phyloP scores from a whole-genome alignment of 2,329 filamentous ascomycete species.

The Xylaria multiplex region DNA sequence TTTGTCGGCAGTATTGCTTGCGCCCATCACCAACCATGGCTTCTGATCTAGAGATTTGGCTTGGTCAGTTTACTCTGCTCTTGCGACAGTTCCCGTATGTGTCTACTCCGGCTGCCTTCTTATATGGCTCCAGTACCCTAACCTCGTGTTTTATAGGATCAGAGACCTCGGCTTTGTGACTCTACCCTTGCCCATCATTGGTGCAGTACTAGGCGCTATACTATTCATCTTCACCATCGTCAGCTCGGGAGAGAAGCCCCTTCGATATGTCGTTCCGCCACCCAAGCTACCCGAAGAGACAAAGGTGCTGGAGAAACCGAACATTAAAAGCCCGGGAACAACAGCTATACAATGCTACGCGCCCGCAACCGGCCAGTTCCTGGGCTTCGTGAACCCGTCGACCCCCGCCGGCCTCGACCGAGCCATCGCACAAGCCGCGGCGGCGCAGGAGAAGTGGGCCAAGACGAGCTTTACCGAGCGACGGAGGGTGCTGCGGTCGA shows the following conservation, averaged over 20 bases:
- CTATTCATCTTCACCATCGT: constrained; percentile 41
- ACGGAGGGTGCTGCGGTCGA: constrained; percentile 79
- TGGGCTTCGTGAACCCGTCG: constrained; percentile 81
- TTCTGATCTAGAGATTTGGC: constrained; percentile 43
- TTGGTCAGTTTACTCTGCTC: constrained; percentile 40
- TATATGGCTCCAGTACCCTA: constrained; percentile 17
- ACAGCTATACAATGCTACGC: constrained; percentile 84
- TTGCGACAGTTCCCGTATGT: constrained; percentile 48
- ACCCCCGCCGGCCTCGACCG: constrained; percentile 82
- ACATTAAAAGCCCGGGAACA: constrained; percentile 72
- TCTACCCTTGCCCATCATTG: constrained; percentile 34
- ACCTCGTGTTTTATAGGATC: constrained; percentile 34
- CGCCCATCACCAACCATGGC: constrained; percentile 38
- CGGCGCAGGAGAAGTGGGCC: constrained; percentile 81
- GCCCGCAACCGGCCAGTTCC: constrained; percentile 85
- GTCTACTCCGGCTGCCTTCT: neutral
- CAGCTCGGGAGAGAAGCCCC: constrained; percentile 52
- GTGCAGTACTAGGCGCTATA: constrained; percentile 39
- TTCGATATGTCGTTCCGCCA: constrained; percentile 68
- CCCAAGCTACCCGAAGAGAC: constrained; percentile 70
- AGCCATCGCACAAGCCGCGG: constrained; percentile 76
- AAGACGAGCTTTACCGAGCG: constrained; percentile 81
- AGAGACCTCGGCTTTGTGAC: constrained; percentile 36
- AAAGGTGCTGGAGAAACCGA: constrained; percentile 66
- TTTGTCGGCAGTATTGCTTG: neutral